Conservation (phyloP, 306 rosid species). For the Cyclanthera cordifolia region DNA sequence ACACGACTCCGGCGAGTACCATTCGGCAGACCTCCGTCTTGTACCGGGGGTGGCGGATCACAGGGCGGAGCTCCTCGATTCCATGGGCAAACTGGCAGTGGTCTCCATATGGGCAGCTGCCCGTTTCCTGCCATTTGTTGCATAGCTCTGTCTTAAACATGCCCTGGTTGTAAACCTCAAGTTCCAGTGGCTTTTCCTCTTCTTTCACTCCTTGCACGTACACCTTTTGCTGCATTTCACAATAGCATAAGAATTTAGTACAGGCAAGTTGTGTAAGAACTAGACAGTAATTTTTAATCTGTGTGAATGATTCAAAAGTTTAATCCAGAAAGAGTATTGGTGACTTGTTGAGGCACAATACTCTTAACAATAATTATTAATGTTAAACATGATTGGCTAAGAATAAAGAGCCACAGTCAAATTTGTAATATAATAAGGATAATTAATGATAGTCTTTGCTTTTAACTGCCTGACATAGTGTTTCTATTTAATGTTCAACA, state of each 20-base stretch:
- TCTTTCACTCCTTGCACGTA: constrained; percentile 24
- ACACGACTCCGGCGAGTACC: constrained; percentile 31
- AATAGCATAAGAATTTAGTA: not conserved
- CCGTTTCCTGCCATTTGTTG: constrained; percentile 43
- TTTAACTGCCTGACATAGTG: not conserved
- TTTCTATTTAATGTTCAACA: not conserved
- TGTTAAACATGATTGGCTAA: not conserved
- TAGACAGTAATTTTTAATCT: not conserved
- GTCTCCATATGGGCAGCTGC: constrained; percentile 37
- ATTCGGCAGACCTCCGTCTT: constrained; percentile 40
- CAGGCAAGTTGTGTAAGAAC: not conserved
- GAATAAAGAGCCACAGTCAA: not conserved
- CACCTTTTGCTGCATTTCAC: constrained; percentile 31
- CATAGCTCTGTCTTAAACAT: constrained; percentile 39
- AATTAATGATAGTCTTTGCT: not conserved
- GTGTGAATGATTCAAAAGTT: not conserved
- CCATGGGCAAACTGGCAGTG: constrained; percentile 41
- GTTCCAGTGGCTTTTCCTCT: constrained; percentile 23
- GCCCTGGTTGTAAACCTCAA: constrained; percentile 40
- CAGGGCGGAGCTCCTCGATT: constrained; percentile 36
- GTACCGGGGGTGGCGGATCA: constrained; percentile 49
- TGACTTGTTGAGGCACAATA: no score
- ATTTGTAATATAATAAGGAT: not conserved
- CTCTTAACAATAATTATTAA: not conserved
- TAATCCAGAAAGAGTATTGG: not conserved